These are phyloP conservation scores for Metschnikowia santaceciliae DNA, from an alignment of 805 yeast species.

Conservation along the genomic window DNA sequence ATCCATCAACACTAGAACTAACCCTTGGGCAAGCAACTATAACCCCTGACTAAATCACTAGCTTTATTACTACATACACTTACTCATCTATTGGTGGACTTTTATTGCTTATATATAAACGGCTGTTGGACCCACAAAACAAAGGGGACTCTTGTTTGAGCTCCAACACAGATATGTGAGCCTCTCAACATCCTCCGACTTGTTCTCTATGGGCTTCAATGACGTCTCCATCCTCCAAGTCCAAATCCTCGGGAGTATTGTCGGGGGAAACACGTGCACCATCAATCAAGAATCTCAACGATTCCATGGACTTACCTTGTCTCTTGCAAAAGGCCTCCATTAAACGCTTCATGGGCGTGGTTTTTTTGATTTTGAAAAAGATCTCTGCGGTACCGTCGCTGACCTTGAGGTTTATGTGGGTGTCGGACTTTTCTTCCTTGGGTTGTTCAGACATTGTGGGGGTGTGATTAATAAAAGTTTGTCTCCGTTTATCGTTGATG, in stretches of 20 bases:
- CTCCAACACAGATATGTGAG: not conserved
- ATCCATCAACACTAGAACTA: no score
- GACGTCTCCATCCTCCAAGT: conserved; percentile 91
- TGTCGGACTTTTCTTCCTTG: conserved; percentile 27
- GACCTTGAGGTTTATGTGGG: conserved; percentile 90
- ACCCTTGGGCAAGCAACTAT: no score
- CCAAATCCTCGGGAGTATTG: conserved; percentile 89
- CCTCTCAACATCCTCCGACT: conserved; percentile 50
- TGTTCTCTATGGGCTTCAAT: conserved; percentile 98
- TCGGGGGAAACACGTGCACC: conserved; percentile 87
- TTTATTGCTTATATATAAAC: not conserved
- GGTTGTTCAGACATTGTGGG: conserved; percentile 18
- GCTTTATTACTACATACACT: no score
- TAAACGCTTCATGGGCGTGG: conserved; percentile 87
- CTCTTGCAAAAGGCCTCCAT: conserved; percentile 98
- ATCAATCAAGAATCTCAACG: conserved; percentile 86
- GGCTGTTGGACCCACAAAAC: not conserved
- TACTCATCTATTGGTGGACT: not conserved
- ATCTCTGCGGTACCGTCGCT: conserved; percentile 93
- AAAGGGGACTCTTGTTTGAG: not conserved
- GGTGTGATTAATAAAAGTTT: conserved; percentile 1
- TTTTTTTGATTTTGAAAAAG: conserved; percentile 88
- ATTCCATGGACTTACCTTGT: conserved; percentile 82
- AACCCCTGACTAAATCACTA: no score
- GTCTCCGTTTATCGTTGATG: conserved; percentile 2